These are phyloP conservation scores for Eucalyptus curtisii DNA, from an alignment of 345 rosid species.

Conservation along the genomic window DNA sequence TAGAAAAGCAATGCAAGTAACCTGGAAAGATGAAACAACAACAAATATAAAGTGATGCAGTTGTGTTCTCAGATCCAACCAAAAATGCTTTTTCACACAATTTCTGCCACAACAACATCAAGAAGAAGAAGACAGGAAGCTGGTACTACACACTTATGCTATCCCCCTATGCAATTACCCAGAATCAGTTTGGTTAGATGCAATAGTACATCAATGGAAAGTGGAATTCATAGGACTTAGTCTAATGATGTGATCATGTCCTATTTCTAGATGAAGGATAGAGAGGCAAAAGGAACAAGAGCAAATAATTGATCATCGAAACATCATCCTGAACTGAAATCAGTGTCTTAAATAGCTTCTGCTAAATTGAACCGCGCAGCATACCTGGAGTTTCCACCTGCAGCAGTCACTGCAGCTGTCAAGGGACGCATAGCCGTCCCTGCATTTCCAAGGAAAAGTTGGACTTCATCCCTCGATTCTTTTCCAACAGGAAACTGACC, in stretches of 20 bases:
- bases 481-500: constrained; percentile 63
- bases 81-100: not conserved
- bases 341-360: not conserved
- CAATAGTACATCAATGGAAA: not conserved
- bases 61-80: not conserved
- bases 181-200: not conserved
- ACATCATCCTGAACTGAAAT: not conserved
- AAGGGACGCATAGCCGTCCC: constrained; percentile 98
- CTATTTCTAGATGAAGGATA: not conserved
- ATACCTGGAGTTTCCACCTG: constrained; percentile 88
- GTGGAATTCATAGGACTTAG: not conserved
- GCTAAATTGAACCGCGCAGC: not conserved
- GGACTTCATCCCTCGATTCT: constrained; percentile 38
- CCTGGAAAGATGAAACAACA: not conserved
- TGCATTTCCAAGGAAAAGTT: constrained; percentile 92
- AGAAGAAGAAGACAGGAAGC: not conserved
- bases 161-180: not conserved
- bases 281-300: not conserved
- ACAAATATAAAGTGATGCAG: not conserved
- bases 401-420: constrained; percentile 86
- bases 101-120: not conserved
- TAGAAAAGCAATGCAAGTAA: not conserved
- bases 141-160: not conserved
- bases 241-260: not conserved
- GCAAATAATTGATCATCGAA: not conserved